Base-by-base conservation (phyloP, 805 yeast species). In the Millerozyma miso region DNA sequence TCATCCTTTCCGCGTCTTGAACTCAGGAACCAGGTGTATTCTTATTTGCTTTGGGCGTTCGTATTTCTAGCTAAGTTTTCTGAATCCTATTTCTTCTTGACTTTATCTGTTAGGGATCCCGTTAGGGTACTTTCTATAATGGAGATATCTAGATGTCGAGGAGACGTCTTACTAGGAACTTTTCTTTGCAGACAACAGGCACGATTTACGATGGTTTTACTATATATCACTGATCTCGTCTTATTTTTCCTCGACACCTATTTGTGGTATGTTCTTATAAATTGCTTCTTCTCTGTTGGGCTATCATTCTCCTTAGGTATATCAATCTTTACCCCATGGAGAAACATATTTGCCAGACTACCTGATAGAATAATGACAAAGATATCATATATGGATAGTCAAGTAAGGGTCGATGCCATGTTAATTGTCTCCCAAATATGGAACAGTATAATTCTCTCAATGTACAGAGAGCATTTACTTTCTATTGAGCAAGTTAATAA, bases 401-500 rank as follows among this genome's bases (percentile, higher is more conserved):
- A 44, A 14, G 37, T 46, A 1, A 50, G 46, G 15, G 33, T 34
- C 6, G 36, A 45, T n/a, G 23, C 48, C 6, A 15, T 44, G n/a
- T 38, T 33, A 19, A 38, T 42, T 38, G 54, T 62, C 1, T 50
- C 63, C 12, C 60, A 60, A 29, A 42, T 61, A n/a, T 61, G 66
- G 66, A 61, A 61, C 40, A 49, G 55, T 7, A 53, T 61, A 8
- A 46, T 60, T 2, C 38, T 61, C 15, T 55, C 63, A 2, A 54
- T 61, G 61, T 59, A 53, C 40, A 41, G 79, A 33, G 78, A 76
- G 16, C 67, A 65, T 33, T 32, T 63, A 8, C 49, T 76, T 3
- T 62, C 69, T 1, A 47, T 67, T 55, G 56, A 65, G 26, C 80
- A 76, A 47, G 74, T 73, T 6, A 65, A 51, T 20, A 59, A 48